Percentiles rank a stretch among this genome's conserved stretches.
These are phyloP conservation scores for Paecilomyces dactylethromorphus DNA, from an alignment of 2,329 filamentous ascomycete species.

Conservation along the genomic window DNA sequence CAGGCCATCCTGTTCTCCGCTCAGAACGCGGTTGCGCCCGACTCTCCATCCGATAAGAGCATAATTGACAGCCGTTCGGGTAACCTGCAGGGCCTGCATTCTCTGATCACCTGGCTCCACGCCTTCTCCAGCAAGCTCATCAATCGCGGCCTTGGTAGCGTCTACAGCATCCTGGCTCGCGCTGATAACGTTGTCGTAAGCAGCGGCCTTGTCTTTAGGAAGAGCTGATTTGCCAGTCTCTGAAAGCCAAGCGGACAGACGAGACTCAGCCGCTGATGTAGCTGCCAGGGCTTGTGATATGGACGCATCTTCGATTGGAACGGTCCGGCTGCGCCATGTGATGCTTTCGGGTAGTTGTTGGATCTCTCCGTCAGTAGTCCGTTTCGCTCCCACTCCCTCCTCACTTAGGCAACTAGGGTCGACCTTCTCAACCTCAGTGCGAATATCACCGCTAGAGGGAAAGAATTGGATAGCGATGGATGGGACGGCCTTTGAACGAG, in stretches of 20 bases:
- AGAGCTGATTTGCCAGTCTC: constrained; percentile 33
- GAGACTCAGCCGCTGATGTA: constrained; percentile 52
- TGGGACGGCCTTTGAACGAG: constrained; percentile 74
- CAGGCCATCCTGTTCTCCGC: constrained; percentile 74
- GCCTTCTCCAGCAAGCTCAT: constrained; percentile 78
- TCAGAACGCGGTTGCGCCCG: constrained; percentile 82
- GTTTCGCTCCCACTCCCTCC: constrained; percentile 45
- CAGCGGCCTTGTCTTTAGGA: constrained; percentile 63
- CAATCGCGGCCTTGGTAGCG: constrained; percentile 85
- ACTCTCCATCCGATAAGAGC: constrained; percentile 92
- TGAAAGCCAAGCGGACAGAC: constrained; percentile 43
- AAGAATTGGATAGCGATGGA: constrained; percentile 76
- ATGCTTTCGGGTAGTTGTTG: constrained; percentile 63
- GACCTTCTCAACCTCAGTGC: constrained; percentile 62
- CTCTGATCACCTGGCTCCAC: constrained; percentile 75
- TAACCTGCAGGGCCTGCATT: constrained; percentile 90
- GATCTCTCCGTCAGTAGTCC: constrained; percentile 33
- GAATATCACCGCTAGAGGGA: constrained; percentile 54
- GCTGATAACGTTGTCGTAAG: constrained; percentile 85
- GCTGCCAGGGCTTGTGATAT: constrained; percentile 78
- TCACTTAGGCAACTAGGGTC: constrained; percentile 63
- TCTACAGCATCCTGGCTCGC: constrained; percentile 91
- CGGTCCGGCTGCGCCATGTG: constrained; percentile 76
- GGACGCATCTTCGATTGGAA: constrained; percentile 85
- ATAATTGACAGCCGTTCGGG: constrained; percentile 88